Evolutionary conservation across 139 green algal species (phyloP), one percentile per base, ranked within the genome.

Genomic region (Spirogloea muscicola): DNA sequence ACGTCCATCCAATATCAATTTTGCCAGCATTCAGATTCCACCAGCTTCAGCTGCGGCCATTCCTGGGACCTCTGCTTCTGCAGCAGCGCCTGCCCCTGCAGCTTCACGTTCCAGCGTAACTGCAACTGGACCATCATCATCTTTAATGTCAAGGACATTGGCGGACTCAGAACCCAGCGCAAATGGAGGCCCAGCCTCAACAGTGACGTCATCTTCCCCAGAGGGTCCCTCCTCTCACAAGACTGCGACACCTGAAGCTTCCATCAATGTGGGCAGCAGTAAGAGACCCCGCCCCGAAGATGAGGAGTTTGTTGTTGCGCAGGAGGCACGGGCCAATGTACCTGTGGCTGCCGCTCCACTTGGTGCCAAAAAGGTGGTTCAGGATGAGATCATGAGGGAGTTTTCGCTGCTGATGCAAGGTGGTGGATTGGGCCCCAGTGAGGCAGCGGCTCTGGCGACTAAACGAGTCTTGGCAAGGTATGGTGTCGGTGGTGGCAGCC

Each of bases 371-470:
- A 60, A 43, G 13, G 38, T 18, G 44, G 63, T 79, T 7, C 70
- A 79, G 2, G 70, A 13, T 33, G 70, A 79, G 62, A 78, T 79
- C 41, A 37, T 25, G 27, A 10, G 10, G 18, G 70, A 79, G 48
- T 79, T 79, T 63, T 10, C 58, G 18, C 13, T 36, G 6, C 31
- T 79, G 27, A 79, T 79, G 70, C 60, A 59, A 25, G 63, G 27
- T 3, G 70, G 70, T 1, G 62, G 25, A 0, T 37, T 79, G 40
- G 55, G 27, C 7, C 33, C 70, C n/a, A 79, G 51, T 34, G 70
- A 79, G 42, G 70, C 70, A 25, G 70, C 70, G 38, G 70, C 40
- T 21, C 25, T 77, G 4, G 70, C 70, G 34, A 29, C 48, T 3
- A 37, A 46, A 33, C 27, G 27, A n/a, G 70, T 79, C 0, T 29